These are phyloP conservation scores for Didymella sp. DNA, from an alignment of 2,329 filamentous ascomycete genomes.

Conservation along the genomic window DNA sequence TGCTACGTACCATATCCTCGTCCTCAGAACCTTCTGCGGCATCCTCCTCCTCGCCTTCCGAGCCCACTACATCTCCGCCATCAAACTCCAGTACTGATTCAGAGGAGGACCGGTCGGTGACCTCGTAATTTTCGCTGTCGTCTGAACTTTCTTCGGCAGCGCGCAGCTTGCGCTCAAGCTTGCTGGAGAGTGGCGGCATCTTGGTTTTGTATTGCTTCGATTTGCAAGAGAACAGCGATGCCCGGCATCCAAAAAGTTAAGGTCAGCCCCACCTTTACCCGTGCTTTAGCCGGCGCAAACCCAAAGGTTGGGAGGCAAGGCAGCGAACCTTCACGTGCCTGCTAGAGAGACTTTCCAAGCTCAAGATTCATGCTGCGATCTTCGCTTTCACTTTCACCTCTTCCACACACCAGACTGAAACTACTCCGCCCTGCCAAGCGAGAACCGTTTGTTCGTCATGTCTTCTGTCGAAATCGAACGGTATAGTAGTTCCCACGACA, in stretches of 20 bases:
- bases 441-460: conserved; percentile 33
- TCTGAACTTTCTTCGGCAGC: conserved; percentile 48
- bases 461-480: conserved; percentile 34
- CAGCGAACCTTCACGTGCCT: conserved; percentile 17
- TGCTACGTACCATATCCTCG: conserved; percentile 36
- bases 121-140: conserved; percentile 50
- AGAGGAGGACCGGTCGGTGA: conserved; percentile 49
- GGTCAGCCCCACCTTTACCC: conserved; percentile 7
- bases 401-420: conserved; percentile 9
- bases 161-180: conserved; percentile 46
- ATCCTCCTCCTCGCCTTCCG: conserved; percentile 39
- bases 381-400: conserved; percentile 10
- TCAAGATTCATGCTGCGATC: conserved; percentile 17
- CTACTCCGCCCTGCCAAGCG: conserved; percentile 18
- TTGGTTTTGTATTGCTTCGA: conserved; percentile 3
- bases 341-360: conserved; percentile 2
- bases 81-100: conserved; percentile 51
- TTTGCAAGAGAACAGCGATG: background rate
- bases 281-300: conserved; percentile 18
- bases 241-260: conserved; percentile 15
- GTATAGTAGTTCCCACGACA: conserved; percentile 38
- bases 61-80: conserved; percentile 44
- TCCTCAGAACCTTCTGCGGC: conserved; percentile 24
- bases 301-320: conserved; percentile 13
- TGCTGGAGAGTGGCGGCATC: conserved; percentile 46